A percentile compares a stretch with the other conserved stretches of the same genome.
These are phyloP conservation scores for Themeda triandra DNA, from an alignment of 176 grass and related monocot genomes.

Conservation along the genomic window DNA sequence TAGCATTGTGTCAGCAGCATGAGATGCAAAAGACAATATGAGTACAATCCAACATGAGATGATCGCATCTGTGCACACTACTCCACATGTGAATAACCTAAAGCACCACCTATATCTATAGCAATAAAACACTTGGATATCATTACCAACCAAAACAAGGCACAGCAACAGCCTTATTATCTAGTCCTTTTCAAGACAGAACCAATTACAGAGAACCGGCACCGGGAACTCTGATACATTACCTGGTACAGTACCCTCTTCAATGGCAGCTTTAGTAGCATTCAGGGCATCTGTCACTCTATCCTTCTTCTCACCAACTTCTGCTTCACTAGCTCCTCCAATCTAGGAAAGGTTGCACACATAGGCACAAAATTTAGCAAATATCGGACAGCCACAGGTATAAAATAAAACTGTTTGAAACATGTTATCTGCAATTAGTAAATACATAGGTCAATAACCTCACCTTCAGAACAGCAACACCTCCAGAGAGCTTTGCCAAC, in stretches of 20 bases:
- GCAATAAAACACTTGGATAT: background rate
- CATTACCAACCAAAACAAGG: background rate
- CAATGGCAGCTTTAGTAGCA: slow-evolving; percentile 95
- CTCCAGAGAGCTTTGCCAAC: slow-evolving; percentile 94
- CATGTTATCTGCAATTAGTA: background rate
- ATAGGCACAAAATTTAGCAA: background rate
- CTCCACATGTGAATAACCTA: background rate
- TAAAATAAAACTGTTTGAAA: too few relatives aligned
- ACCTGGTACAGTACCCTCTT: slow-evolving; percentile 98
- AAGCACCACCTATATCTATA: background rate
- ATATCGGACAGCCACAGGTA: background rate
- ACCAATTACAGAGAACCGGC: background rate
- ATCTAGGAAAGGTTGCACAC: slow-evolving; percentile 44
- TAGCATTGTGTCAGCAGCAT: slow-evolving; percentile 24
- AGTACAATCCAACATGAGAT: background rate
- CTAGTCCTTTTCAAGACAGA: background rate
- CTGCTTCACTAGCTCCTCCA: slow-evolving; percentile 88
- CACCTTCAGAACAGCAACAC: slow-evolving; percentile 97
- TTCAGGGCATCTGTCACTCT: slow-evolving; percentile 95
- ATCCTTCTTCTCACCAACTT: slow-evolving; percentile 95
- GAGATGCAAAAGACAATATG: background rate
- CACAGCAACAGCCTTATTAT: slow-evolving; percentile 5
- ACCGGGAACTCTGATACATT: too few relatives aligned
- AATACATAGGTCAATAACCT: background rate
- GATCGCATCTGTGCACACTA: background rate